Percentiles rank a stretch among this genome's conserved stretches.
These are phyloP conservation scores for Lathyrus sativus DNA, from an alignment of 306 rosid species.

Conservation along the genomic window DNA sequence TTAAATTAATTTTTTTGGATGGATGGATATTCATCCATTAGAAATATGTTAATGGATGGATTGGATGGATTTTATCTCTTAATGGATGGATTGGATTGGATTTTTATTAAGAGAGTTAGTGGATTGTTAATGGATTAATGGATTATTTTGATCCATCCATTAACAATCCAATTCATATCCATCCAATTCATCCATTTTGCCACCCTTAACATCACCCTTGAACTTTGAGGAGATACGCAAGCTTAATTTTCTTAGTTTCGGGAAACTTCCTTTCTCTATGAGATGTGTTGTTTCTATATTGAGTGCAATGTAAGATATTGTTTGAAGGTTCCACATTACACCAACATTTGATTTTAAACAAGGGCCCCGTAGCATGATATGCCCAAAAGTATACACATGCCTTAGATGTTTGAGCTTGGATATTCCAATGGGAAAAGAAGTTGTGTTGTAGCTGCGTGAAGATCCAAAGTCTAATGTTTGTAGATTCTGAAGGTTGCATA, in stretches of 20 bases:
- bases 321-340: conserved; percentile 33
- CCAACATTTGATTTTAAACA: not conserved
- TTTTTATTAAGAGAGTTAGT: too few relatives aligned
- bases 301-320: conserved; percentile 11
- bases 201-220: not conserved
- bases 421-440: conserved; percentile 1
- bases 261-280: conserved; percentile 7
- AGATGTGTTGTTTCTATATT: not conserved
- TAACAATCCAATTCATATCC: too few relatives aligned
- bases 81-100: too few relatives aligned
- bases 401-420: conserved; percentile 21
- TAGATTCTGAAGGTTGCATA: conserved; percentile 28
- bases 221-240: not conserved
- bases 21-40: too few relatives aligned
- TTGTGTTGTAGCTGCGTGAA: fast-evolving
- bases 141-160: too few relatives aligned
- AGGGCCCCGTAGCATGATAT: not conserved
- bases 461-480: conserved; percentile 5
- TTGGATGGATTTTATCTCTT: too few relatives aligned
- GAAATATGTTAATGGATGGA: too few relatives aligned
- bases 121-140: too few relatives aligned
- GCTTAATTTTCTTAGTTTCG: not conserved
- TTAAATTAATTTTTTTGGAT: too few relatives aligned
- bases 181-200: too few relatives aligned
- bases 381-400: not conserved